A percentile compares a stretch with the other conserved stretches of the same genome.
Evolutionary conservation across 352 stramenopile genomes (phyloP).

Genomic region (Phytophthora syringae): DNA sequence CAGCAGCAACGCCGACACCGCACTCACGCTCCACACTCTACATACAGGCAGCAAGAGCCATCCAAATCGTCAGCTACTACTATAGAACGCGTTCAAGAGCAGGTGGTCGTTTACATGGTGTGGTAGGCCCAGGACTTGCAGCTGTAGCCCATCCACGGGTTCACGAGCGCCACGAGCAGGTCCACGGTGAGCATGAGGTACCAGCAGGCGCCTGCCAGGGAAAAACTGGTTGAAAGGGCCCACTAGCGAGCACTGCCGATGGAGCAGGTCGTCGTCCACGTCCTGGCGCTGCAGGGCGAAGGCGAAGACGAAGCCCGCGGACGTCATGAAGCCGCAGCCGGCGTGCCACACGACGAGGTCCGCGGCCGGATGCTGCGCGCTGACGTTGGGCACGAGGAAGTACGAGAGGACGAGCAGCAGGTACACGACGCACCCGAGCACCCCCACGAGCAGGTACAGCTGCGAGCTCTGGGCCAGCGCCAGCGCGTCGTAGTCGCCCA

Average conservation of each 20-base stretch:
- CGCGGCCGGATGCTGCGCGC: slow-evolving; percentile 78
- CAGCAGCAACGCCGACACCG: slow-evolving; percentile 60
- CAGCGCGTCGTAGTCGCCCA: slow-evolving; percentile 79
- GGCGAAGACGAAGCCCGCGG: slow-evolving; percentile 60
- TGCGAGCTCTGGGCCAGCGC: slow-evolving; percentile 50
- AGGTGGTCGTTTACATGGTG: slow-evolving; percentile 64
- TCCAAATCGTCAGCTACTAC: too few relatives aligned
- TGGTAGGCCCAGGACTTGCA: slow-evolving; percentile 89
- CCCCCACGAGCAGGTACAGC: slow-evolving; percentile 67
- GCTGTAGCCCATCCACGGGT: slow-evolving; percentile 89
- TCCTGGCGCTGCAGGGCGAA: slow-evolving; percentile 39
- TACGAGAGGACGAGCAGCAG: slow-evolving; percentile 76
- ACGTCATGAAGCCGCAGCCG: slow-evolving; percentile 64
- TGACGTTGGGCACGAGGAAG: slow-evolving; percentile 76
- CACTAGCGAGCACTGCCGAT: slow-evolving; percentile 59
- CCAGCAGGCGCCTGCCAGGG: slow-evolving; percentile 66
- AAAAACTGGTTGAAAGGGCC: slow-evolving; percentile 85
- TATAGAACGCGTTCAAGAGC: too few relatives aligned
- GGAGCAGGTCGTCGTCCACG: slow-evolving; percentile 10
- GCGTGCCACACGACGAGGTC: slow-evolving; percentile 85
- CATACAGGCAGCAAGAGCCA: too few relatives aligned
- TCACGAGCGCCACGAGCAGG: slow-evolving; percentile 85
- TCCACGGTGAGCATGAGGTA: slow-evolving; percentile 88
- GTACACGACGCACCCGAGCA: slow-evolving; percentile 63
- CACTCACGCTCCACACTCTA: slow-evolving; percentile 79